Percentiles rank a stretch among this genome's conserved stretches.
Evolutionary conservation across 2,329 filamentous ascomycete genomes (phyloP).

Genomic region (Diatrype stigma): DNA sequence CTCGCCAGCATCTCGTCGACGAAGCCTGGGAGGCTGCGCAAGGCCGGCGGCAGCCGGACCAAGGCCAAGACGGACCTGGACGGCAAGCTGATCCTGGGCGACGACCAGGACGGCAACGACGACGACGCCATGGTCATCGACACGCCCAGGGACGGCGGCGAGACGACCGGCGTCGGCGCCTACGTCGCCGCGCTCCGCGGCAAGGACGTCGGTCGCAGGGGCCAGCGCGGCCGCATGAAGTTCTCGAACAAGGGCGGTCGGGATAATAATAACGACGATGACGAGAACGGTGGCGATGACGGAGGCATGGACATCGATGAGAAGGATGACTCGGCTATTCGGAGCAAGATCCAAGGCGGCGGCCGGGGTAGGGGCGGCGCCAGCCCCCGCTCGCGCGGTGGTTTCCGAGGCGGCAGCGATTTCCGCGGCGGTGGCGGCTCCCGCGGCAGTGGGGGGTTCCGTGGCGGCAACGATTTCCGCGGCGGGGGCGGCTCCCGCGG

Average conservation of each 20-base stretch:
- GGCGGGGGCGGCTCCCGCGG: slow-evolving; percentile 37
- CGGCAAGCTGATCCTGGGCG: slow-evolving; percentile 74
- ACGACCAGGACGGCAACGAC: slow-evolving; percentile 46
- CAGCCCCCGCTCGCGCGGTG: slow-evolving; percentile 12
- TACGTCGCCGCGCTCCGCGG: slow-evolving; percentile 68
- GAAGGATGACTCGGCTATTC: slow-evolving; percentile 45
- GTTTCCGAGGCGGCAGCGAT: slow-evolving; percentile 30
- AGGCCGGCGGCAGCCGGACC: slow-evolving; percentile 41
- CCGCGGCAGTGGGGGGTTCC: slow-evolving; percentile 43
- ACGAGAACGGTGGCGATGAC: slow-evolving; percentile 30
- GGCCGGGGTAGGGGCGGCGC: slow-evolving; percentile 18
- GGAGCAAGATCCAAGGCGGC: slow-evolving; percentile 40
- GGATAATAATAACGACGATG: slow-evolving; percentile 39
- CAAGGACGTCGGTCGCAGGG: slow-evolving; percentile 60
- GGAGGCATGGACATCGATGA: slow-evolving; percentile 52
- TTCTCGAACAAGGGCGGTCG: slow-evolving; percentile 60
- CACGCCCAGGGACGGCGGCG: slow-evolving; percentile 33
- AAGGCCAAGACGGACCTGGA: slow-evolving; percentile 71
- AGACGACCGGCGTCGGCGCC: slow-evolving; percentile 57
- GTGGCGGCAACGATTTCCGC: slow-evolving; percentile 29
- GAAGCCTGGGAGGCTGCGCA: slow-evolving; percentile 65
- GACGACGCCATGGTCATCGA: slow-evolving; percentile 63
- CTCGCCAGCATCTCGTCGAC: slow-evolving; percentile 92
- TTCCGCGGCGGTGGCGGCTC: slow-evolving; percentile 44
- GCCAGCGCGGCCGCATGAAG: slow-evolving; percentile 65